Conservation (phyloP, 2,329 filamentous ascomycete species). For the Beauveria australis region DNA sequence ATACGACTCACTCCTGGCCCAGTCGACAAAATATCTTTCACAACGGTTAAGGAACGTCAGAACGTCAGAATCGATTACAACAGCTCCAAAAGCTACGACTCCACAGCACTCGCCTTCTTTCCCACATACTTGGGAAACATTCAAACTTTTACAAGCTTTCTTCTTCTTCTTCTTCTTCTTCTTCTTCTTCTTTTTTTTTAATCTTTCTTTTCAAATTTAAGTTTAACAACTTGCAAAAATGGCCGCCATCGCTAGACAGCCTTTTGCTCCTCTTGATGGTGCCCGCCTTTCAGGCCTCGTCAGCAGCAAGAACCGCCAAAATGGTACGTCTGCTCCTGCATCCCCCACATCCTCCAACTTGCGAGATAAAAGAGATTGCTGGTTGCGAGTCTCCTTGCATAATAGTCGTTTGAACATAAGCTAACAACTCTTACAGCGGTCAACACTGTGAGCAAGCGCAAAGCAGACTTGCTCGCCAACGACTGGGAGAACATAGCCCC, state of each 20-base stretch:
- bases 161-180: too few species aligned
- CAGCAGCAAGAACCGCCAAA: conserved; percentile 71
- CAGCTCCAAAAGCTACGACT: neutral
- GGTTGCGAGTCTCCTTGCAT: neutral
- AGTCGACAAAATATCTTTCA: neutral
- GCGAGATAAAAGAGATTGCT: neutral
- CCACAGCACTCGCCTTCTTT: neutral
- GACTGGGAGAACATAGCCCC: conserved; percentile 58
- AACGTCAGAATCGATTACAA: neutral
- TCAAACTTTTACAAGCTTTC: neutral
- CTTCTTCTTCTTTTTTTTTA: neutral
- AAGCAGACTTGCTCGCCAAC: conserved; percentile 41
- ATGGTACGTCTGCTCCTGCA: conserved; percentile 43
- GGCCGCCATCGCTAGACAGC: conserved; percentile 56
- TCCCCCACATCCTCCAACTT: neutral
- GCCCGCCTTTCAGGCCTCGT: conserved; percentile 63
- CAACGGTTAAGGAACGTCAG: neutral
- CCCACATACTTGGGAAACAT: neutral
- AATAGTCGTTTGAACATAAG: neutral
- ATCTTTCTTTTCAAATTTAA: neutral
- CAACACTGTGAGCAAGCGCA: conserved; percentile 44
- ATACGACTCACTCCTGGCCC: neutral
- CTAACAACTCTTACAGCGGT: conserved; percentile 27
- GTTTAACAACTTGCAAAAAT: conserved; percentile 26
- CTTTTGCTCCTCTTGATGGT: conserved; percentile 65